A percentile compares a stretch with the other conserved stretches of the same genome.
Evolutionary conservation across 2,329 filamentous ascomycete genomes (phyloP).

Genomic region (Fusarium devonianum): DNA sequence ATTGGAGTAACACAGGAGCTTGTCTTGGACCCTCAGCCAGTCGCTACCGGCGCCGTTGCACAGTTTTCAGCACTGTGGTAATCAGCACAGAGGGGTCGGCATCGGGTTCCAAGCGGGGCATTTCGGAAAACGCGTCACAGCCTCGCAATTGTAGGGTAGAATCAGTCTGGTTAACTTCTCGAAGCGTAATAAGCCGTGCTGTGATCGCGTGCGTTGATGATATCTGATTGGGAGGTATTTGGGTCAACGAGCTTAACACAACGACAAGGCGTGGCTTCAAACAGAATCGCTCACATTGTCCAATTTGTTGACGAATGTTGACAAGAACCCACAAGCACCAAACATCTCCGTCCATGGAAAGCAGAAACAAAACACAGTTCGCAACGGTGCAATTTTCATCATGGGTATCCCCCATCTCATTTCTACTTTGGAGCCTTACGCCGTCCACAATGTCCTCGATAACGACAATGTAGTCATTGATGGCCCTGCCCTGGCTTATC

Average conservation of each 20-base stretch:
- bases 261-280: no score
- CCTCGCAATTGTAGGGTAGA: constrained; percentile 1
- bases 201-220: no score
- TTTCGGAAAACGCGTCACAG: constrained; percentile 28
- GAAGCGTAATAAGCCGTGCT: no score
- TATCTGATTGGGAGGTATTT: no score
- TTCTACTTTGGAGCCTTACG: constrained; percentile 61
- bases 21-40: constrained; percentile 5
- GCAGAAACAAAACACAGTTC: background rate
- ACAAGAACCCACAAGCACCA: no score
- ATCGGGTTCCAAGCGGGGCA: constrained; percentile 38
- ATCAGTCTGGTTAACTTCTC: no score
- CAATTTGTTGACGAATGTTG: no score
- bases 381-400: background rate
- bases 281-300: no score
- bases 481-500: constrained; percentile 79
- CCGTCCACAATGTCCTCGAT: constrained; percentile 52
- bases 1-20: constrained; percentile 6
- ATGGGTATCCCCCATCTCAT: constrained; percentile 70
- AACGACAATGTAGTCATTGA: constrained; percentile 67
- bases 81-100: constrained; percentile 23
- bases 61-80: constrained; percentile 21
- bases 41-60: constrained; percentile 7
- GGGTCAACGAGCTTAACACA: no score
- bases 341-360: no score